phyloP scores from a whole-genome alignment of 2,329 filamentous ascomycete species.

The Penicillium sp. region DNA sequence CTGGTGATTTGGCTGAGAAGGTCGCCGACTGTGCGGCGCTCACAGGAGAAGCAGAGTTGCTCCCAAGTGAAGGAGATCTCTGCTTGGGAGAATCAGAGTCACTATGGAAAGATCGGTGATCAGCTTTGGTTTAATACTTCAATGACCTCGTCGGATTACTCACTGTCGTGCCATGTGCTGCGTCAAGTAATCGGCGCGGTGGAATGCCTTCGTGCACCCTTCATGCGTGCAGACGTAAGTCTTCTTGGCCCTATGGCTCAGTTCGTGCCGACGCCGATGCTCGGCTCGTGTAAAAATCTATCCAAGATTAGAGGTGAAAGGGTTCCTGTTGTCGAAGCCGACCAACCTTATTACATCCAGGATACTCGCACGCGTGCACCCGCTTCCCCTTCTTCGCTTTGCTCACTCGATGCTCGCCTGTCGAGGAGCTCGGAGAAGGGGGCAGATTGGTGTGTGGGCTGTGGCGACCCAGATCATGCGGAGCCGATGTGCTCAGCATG shows the following conservation, averaged over 20 bases:
- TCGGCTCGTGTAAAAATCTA: conserved; percentile 52
- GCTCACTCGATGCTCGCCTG: conserved; percentile 41
- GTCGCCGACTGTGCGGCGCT: neutral
- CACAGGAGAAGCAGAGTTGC: conserved; percentile 8
- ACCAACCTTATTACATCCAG: conserved; percentile 48
- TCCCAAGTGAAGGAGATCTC: conserved; percentile 3
- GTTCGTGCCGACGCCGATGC: conserved; percentile 47
- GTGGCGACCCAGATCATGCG: neutral
- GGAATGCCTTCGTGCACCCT: conserved; percentile 48
- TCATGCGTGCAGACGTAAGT: conserved; percentile 42
- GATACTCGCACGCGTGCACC: conserved; percentile 48
- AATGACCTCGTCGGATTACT: conserved; percentile 16
- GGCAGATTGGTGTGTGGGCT: neutral
- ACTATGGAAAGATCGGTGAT: neutral
- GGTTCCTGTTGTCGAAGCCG: neutral
- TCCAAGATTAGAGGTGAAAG: too few relatives aligned
- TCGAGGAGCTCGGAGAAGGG: conserved; percentile 5
- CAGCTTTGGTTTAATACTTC: neutral
- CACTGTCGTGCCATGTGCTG: conserved; percentile 52
- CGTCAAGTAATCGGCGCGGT: conserved; percentile 47
- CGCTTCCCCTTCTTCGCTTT: conserved; percentile 53
- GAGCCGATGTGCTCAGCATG: neutral
- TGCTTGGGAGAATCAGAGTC: neutral
- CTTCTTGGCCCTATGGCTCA: conserved; percentile 49
- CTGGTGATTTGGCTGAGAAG: neutral